A percentile compares a stretch with the other conserved stretches of the same genome.
phyloP scores from a whole-genome alignment of 225 moss, liverwort and hornwort genomes.

The Neckera pumila region DNA sequence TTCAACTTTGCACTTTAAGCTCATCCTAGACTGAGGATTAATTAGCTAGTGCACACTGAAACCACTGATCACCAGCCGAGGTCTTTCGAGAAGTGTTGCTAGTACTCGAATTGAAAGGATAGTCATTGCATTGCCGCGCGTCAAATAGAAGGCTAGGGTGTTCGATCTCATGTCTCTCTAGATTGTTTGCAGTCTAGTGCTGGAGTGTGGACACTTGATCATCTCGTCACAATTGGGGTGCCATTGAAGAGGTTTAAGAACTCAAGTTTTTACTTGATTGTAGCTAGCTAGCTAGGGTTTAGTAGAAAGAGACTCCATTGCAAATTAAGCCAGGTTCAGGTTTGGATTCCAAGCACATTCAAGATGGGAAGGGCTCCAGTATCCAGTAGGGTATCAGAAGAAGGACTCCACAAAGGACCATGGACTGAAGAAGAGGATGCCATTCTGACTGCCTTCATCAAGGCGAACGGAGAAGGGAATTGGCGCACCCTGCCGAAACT shows the following conservation, averaged over 20 bases:
- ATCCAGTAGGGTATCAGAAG: not conserved
- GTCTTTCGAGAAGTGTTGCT: not conserved
- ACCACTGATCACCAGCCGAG: not conserved
- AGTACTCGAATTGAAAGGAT: not conserved
- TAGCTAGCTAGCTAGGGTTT: not conserved
- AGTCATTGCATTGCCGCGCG: not conserved
- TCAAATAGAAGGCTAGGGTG: not conserved
- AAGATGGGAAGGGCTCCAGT: conserved; percentile 38
- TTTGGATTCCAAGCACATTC: not conserved
- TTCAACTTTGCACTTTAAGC: not conserved
- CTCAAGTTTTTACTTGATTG: not conserved
- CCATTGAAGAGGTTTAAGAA: not conserved
- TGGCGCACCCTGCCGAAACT: conserved; percentile 48
- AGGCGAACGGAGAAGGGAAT: conserved; percentile 40
- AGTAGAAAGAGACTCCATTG: not conserved
- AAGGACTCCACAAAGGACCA: conserved; percentile 38
- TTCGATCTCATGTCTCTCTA: not conserved
- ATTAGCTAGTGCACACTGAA: not conserved
- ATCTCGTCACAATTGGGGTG: not conserved
- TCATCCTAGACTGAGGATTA: not conserved
- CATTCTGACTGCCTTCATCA: conserved; percentile 33
- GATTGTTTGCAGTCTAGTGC: not conserved
- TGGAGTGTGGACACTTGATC: not conserved
- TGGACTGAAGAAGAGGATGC: conserved; percentile 61
- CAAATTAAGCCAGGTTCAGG: not conserved